A percentile compares a stretch with the other conserved stretches of the same genome.
phyloP scores from a whole-genome alignment of 2,329 filamentous ascomycete genomes.

The Hypoxylon sp. region DNA sequence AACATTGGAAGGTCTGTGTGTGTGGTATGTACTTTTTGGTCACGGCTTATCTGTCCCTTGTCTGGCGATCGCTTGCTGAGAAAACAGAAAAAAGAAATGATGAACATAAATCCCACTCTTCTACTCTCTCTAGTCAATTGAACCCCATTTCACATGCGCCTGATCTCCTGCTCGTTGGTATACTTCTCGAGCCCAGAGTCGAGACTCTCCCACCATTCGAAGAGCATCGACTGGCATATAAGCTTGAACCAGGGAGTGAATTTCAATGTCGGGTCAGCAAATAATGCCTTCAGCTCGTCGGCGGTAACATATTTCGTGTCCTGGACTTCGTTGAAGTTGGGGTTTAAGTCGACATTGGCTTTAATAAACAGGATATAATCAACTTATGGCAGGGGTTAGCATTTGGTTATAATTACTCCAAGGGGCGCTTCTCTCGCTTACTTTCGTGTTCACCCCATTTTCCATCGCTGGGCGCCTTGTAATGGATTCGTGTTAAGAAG shows the following conservation, averaged over 20 bases:
- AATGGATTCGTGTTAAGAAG: conserved; percentile 97
- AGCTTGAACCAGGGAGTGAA: conserved; percentile 99
- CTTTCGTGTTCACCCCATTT: conserved; percentile 99
- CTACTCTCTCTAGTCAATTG: conserved; percentile 2
- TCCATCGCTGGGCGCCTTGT: conserved; percentile 94
- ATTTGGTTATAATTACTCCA: conserved; percentile 9
- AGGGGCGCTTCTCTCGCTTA: conserved; percentile 51
- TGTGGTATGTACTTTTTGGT: conserved; percentile 5
- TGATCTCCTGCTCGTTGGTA: conserved; percentile 84
- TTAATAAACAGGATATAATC: conserved; percentile 99
- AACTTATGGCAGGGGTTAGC: conserved; percentile 61
- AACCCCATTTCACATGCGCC: conserved; percentile 71
- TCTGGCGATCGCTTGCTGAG: conserved; percentile 3
- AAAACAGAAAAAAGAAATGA: conserved; percentile 4
- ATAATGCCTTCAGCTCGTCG: conserved; percentile 84
- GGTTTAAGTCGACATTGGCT: conserved; percentile 82
- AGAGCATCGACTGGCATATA: conserved; percentile 97
- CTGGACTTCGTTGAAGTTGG: conserved; percentile 88
- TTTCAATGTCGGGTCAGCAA: conserved; percentile 78
- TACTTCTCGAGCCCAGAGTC: conserved; percentile 85
- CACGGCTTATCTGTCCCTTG: conserved; percentile 12
- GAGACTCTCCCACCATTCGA: conserved; percentile 94
- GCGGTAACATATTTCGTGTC: conserved; percentile 85
- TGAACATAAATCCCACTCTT: conserved; percentile 6
- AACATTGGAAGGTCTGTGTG: too few species aligned